These are phyloP conservation scores for Hippophae rhamnoides DNA, from an alignment of 306 rosid genomes.

Conservation along the genomic window DNA sequence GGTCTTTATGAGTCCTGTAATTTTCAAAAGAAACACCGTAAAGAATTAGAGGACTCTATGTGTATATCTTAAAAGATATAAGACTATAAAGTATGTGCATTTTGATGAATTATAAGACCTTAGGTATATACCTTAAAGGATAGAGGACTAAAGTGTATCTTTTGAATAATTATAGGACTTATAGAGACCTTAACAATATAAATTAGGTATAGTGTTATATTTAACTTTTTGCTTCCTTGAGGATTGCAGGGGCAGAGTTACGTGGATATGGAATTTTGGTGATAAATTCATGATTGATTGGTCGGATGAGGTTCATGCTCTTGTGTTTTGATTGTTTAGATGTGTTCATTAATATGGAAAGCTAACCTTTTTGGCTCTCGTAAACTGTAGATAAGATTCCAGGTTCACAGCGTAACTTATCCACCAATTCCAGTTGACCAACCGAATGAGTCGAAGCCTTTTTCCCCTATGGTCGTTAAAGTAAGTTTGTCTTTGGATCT, in stretches of 20 bases:
- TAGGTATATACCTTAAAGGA: too few species aligned
- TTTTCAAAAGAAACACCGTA: too few species aligned
- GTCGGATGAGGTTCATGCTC: slow-evolving; percentile 42
- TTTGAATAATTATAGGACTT: background rate
- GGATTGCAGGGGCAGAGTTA: slow-evolving; percentile 38
- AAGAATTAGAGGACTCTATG: too few species aligned
- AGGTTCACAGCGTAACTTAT: slow-evolving; percentile 45
- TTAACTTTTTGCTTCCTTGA: background rate
- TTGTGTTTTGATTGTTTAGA: slow-evolving; percentile 11
- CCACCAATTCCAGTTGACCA: slow-evolving; percentile 63
- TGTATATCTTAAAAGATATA: too few species aligned
- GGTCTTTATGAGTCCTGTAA: too few species aligned
- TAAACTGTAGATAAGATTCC: slow-evolving; percentile 45
- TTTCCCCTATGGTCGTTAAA: slow-evolving; percentile 62
- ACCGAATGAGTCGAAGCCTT: slow-evolving; percentile 59
- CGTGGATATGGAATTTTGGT: slow-evolving; percentile 55
- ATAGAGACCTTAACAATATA: too few species aligned
- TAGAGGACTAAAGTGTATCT: background rate
- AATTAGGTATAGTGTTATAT: slow-evolving; percentile 7
- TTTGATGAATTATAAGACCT: too few species aligned
- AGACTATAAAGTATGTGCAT: too few species aligned
- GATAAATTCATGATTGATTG: slow-evolving; percentile 29
- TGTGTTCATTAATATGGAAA: slow-evolving; percentile 12
- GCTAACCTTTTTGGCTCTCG: slow-evolving; percentile 8
- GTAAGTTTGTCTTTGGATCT: slow-evolving; percentile 33